Base-by-base conservation (phyloP, 169 alveolate species). In the Plasmodium relictum region DNA sequence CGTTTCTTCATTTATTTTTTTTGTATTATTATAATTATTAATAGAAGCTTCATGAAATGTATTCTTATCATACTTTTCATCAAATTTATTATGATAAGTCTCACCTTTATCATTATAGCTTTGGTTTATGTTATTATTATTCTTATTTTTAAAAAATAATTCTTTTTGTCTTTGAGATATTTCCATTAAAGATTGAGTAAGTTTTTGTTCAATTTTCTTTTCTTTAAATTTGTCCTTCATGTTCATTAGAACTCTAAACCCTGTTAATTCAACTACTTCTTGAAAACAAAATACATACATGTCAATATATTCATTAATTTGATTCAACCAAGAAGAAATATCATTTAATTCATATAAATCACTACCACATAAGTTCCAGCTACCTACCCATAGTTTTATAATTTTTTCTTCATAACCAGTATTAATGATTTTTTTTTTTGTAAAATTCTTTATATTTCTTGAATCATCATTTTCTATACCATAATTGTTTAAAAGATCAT, bases 311-410 rank as follows among this genome's bases (percentile, higher is more conserved):
- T 72, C 76, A 44, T 72, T 52, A 54, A 89, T 89, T 45, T 74
- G 45, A 54, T 86, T 69, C 26, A 94, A 41, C 96, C 96, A 94
- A 16, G 93, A 90, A 12, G 83, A 74, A 16, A 92, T 70, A 88
- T 94, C 94, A 88, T 92, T 92, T 16, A 86, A 24, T 58, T 85
- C 89, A 31, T 90, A 87, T 61, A 94, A 42, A 71, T 80, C 88
- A 52, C 83, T 72, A 12, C 95, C 96, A 50, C 92, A 88, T 70
- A 94, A 88, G 70, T 94, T 94, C 96, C 96, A 94, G 20, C 94
- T 89, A 24, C 96, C 96, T 69, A 88, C 88, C 96, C 96, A 94
- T 20, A 94, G 52, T 50, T 85, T 88, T 42, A 94, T 42, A 44
- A 91, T 91, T 54, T 68, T 50, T 16, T 73, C 88, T 22, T 88